Conservation (phyloP, 371 early-diverging fungal species). For the Chytridium lagenaria region DNA sequence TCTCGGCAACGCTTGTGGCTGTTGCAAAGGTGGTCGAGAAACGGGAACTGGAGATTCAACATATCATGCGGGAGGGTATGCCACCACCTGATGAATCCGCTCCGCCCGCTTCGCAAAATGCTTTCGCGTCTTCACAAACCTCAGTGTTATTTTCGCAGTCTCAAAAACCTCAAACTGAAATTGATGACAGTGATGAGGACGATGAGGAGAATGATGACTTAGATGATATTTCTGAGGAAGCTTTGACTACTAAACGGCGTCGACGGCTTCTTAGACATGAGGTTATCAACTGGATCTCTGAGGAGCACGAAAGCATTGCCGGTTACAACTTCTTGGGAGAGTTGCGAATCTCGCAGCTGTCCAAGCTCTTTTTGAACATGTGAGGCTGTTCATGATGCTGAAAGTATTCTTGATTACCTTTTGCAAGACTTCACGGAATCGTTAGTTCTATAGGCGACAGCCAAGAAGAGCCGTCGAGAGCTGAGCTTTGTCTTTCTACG, state of each 20-base stretch:
- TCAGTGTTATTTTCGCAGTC: constrained; percentile 19
- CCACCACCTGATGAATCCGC: constrained; percentile 22
- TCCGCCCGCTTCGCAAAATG: background rate
- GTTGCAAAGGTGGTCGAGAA: constrained; percentile 22
- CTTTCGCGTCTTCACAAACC: constrained; percentile 28
- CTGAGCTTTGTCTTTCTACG: constrained; percentile 54
- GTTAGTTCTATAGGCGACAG: constrained; percentile 11
- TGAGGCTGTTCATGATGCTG: constrained; percentile 2
- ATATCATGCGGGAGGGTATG: background rate
- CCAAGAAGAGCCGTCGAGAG: constrained; percentile 24
- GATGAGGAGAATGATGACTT: constrained; percentile 35
- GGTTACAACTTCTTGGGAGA: constrained; percentile 12
- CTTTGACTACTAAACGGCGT: background rate
- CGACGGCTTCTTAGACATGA: constrained; percentile 11
- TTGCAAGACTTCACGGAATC: constrained; percentile 57
- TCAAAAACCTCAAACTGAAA: background rate
- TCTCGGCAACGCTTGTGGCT: constrained; percentile 59
- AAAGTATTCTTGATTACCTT: constrained; percentile 65
- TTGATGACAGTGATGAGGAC: constrained; percentile 23
- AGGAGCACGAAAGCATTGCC: constrained; percentile 5
- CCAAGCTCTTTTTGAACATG: background rate
- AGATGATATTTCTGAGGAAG: constrained; percentile 31
- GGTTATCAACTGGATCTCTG: constrained; percentile 25
- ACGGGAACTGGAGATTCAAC: constrained; percentile 23
- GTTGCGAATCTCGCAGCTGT: constrained; percentile 21